Evolutionary conservation across 1,284 basidiomycete genomes (phyloP).

Genomic region (Ustilago tritici): DNA sequence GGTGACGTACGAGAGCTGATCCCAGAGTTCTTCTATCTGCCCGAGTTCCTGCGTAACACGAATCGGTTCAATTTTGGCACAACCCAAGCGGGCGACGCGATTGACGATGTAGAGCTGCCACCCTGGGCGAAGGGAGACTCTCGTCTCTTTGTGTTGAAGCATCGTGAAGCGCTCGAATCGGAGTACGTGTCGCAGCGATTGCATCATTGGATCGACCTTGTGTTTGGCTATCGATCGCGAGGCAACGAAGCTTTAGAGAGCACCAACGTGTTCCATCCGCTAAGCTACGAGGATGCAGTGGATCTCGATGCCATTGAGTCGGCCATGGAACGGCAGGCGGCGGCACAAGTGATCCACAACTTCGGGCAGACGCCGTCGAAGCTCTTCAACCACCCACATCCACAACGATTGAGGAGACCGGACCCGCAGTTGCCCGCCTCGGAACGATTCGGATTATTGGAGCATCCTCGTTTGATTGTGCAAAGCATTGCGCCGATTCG

Average conservation of each 20-base stretch:
- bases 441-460: conserved; percentile 78
- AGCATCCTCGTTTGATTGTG: conserved; percentile 74
- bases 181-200: conserved; percentile 87
- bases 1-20: conserved; percentile 95
- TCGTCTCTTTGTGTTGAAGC: conserved; percentile 82
- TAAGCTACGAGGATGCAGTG: conserved; percentile 83
- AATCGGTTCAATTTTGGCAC: conserved; percentile 80
- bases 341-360: conserved; percentile 94
- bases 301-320: conserved; percentile 79
- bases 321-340: conserved; percentile 87
- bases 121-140: conserved; percentile 90
- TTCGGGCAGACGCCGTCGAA: conserved; percentile 73
- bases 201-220: conserved; percentile 89
- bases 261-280: conserved; percentile 89
- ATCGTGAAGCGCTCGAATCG: conserved; percentile 89
- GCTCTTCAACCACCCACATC: conserved; percentile 87
- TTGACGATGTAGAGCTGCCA: conserved; percentile 89
- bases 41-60: conserved; percentile 72
- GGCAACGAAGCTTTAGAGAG: conserved; percentile 72
- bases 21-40: conserved; percentile 83
- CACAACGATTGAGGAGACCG: conserved; percentile 74
- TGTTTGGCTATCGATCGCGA: conserved; percentile 65
- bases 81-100: conserved; percentile 83
- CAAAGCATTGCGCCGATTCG: conserved; percentile 54
- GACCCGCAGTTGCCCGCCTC: conserved; percentile 18